These are phyloP conservation scores for Acer campestre DNA, from an alignment of 345 rosid genomes.

Conservation along the genomic window DNA sequence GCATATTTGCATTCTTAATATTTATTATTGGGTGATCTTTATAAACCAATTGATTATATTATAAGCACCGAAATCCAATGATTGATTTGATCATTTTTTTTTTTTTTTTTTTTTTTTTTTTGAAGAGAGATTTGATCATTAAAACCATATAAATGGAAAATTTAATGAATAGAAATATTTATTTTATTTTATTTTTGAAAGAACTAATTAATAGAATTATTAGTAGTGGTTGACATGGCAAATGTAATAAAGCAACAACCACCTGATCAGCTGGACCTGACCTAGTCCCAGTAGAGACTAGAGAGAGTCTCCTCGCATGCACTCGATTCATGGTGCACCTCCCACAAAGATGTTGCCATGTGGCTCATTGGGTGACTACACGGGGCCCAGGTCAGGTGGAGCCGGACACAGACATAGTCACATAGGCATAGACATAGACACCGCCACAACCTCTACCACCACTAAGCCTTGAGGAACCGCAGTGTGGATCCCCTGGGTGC, in stretches of 20 bases:
- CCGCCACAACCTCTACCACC: no score
- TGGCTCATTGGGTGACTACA: no score
- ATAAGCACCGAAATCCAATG: not conserved
- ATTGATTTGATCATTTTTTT: not conserved
- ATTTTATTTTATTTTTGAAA: no score
- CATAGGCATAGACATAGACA: not conserved
- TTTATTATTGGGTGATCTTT: no score
- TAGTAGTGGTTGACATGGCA: not conserved
- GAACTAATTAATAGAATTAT: no score
- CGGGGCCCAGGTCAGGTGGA: not conserved
- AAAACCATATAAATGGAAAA: not conserved
- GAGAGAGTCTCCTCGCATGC: no score
- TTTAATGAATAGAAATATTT: no score
- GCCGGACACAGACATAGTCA: not conserved
- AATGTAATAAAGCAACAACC: not conserved
- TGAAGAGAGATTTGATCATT: not conserved
- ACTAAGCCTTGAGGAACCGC: not conserved
- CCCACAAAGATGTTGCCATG: no score
- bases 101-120: no score
- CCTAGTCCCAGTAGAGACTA: not conserved
- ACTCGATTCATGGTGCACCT: no score
- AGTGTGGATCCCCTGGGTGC: conserved; percentile 29
- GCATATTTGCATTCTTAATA: no score
- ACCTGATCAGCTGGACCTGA: not conserved
- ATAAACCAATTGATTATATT: no score